phyloP scores from a whole-genome alignment of 257 asterid species.

The Fraxinus excelsior region DNA sequence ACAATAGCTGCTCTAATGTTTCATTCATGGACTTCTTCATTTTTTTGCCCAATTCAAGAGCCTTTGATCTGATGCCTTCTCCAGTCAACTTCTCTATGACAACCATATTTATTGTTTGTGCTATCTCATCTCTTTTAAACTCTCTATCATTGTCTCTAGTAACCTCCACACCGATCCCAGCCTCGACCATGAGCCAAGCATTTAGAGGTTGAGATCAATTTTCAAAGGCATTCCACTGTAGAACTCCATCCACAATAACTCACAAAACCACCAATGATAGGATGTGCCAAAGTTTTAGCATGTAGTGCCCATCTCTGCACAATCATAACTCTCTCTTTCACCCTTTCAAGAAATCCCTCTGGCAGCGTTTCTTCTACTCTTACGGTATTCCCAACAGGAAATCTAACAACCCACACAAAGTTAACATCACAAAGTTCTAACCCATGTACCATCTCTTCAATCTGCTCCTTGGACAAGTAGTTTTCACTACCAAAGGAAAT shows the following conservation, averaged over 20 bases:
- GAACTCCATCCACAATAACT: constrained; percentile 46
- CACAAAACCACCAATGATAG: constrained; percentile 33
- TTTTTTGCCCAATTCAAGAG: constrained; percentile 27
- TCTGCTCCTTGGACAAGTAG: constrained; percentile 34
- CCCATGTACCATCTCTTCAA: constrained; percentile 32
- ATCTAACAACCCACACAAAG: constrained; percentile 46
- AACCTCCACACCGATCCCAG: constrained; percentile 35
- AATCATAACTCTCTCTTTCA: constrained; percentile 28
- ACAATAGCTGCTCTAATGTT: constrained; percentile 25
- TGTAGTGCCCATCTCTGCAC: constrained; percentile 41
- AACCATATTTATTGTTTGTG: constrained; percentile 21
- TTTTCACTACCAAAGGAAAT: constrained; percentile 48
- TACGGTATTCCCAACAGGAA: constrained; percentile 17
- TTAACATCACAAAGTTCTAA: constrained; percentile 31
- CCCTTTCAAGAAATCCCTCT: constrained; percentile 35
- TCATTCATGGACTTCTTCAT: constrained; percentile 36
- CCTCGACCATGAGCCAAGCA: constrained; percentile 30
- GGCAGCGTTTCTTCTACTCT: constrained; percentile 28
- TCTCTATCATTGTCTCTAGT: constrained; percentile 21
- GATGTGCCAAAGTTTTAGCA: constrained; percentile 26
- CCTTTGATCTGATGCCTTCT: constrained; percentile 34
- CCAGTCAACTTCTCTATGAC: constrained; percentile 25
- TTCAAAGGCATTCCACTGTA: constrained; percentile 32
- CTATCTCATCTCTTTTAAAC: constrained; percentile 29
- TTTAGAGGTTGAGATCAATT: constrained; percentile 33